Percentiles rank a stretch among this genome's conserved stretches.
phyloP scores from a whole-genome alignment of 805 yeast genomes.

The Lipomyces sp. region DNA sequence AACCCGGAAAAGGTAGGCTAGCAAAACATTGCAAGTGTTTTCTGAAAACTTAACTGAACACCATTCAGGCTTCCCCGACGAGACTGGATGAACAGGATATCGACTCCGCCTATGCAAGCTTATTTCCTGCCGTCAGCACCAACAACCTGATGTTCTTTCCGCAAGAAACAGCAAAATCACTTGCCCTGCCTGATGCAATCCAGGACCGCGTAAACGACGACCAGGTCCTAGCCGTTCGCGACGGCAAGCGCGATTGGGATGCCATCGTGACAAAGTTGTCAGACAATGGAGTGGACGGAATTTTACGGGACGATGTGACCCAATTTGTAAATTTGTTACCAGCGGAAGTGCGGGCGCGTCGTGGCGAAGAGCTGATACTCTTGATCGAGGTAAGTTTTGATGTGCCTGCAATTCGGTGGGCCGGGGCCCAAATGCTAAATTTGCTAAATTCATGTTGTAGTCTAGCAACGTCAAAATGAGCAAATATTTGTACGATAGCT shows the following conservation, averaged over 20 bases:
- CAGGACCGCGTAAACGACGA: constrained; percentile 32
- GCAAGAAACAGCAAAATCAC: constrained; percentile 2
- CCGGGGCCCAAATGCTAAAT: too few relatives aligned
- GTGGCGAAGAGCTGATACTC: constrained; percentile 36
- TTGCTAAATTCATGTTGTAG: not conserved
- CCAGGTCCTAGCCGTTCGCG: constrained; percentile 24
- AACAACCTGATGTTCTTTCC: constrained; percentile 17
- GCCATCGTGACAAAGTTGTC: constrained; percentile 28
- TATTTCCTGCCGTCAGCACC: constrained; percentile 19
- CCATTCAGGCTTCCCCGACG: not conserved
- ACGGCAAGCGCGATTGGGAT: constrained; percentile 38
- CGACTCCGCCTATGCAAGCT: constrained; percentile 23
- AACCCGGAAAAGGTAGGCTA: not conserved
- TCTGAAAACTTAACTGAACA: too few relatives aligned
- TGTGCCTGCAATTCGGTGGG: too few relatives aligned
- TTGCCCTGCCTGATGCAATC: constrained; percentile 32
- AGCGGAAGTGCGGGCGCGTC: constrained; percentile 34
- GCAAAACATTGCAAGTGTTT: too few relatives aligned
- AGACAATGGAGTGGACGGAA: constrained; percentile 37
- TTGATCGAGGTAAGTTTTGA: constrained; percentile 37
- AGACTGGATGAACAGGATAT: constrained; percentile 31
- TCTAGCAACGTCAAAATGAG: constrained; percentile 10
- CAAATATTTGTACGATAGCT: constrained; percentile 33
- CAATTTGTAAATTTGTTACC: constrained; percentile 42
- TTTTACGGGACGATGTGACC: constrained; percentile 40